A percentile compares a stretch with the other conserved stretches of the same genome.
Conservation (phyloP, 1,139 yeast genomes). For the Saccharomyces hybrid region DNA sequence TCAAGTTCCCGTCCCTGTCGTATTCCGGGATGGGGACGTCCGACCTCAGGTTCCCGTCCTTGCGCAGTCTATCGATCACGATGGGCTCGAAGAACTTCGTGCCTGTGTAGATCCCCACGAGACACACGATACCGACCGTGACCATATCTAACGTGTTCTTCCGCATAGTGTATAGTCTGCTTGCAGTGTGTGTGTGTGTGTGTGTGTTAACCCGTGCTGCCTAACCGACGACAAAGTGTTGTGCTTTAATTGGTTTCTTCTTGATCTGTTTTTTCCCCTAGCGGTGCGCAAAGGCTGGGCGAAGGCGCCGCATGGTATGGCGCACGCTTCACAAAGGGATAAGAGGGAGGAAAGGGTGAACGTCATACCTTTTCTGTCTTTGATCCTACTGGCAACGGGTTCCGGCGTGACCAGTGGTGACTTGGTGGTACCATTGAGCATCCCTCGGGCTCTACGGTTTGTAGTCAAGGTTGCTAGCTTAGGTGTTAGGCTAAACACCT, state of each 20-base stretch:
- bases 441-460: not conserved
- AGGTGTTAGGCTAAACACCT: not conserved
- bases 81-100: conserved; percentile 68
- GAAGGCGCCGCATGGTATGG: not conserved
- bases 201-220: not conserved
- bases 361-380: not conserved
- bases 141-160: conserved; percentile 28
- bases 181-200: not conserved
- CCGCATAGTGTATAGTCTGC: not conserved
- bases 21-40: conserved; percentile 49
- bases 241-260: not conserved
- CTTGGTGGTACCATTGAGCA: not conserved
- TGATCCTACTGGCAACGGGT: not conserved
- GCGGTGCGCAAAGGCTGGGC: not conserved
- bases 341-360: not conserved
- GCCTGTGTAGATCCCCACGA: conserved; percentile 44
- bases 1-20: conserved; percentile 34
- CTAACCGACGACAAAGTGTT: not conserved
- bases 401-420: not conserved
- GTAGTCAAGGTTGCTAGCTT: not conserved
- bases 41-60: conserved; percentile 57
- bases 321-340: not conserved
- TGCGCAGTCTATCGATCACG: conserved; percentile 56
- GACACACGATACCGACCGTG: conserved; percentile 32
- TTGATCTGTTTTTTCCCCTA: not conserved